Base-by-base conservation (phyloP, 805 yeast species). In the Helenozyma rhizophorensis region DNA sequence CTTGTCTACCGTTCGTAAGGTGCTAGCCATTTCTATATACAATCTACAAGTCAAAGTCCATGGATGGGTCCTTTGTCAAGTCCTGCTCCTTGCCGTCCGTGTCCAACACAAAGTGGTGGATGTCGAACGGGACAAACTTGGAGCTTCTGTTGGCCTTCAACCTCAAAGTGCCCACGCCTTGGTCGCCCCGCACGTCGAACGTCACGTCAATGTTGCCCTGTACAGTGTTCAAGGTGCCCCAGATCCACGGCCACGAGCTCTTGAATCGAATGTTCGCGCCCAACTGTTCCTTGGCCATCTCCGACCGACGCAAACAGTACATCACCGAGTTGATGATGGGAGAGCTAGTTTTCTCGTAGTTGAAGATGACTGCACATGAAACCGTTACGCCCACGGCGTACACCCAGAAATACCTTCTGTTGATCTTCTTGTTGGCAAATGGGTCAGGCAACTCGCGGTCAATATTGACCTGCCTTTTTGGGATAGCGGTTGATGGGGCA, bases 281-380 rank as follows among this genome's bases (percentile, higher is more conserved):
- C 28, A 90, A 62, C 2, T 62, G 51, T 15, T 73, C 75, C 34
- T 76, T 68, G 9, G 88, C 88, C 27, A 61, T 41, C 8, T 72
- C 68, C 2, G 90, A 81, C 52, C 96, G 71, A 53, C 98, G 76
- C 47, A 90, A 62, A 42, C 86, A 83, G 58, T 86, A 88, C 56
- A 93, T 65, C 4, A 96, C 83, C 6, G 95, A 89, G 25, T 83
- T 75, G 48, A 90, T 83, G 38, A 90, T 74, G 1, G 97, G 97
- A 10, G 96, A 85, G 27, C 83, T 78, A 13, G 88, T 79, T 56
- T 88, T 89, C 56, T 93, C 98, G 60, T 90, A 89, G 66, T 93
- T 89, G 73, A 90, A 81, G 49, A 90, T 84, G 19, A 84, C 72
- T 6, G 48, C 53, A 43, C 68, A 65, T 15, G 67, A 54, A n/a